Evolutionary conservation across 208 protist species (phyloP).

Genomic region (Herpetomonas tarakana): DNA sequence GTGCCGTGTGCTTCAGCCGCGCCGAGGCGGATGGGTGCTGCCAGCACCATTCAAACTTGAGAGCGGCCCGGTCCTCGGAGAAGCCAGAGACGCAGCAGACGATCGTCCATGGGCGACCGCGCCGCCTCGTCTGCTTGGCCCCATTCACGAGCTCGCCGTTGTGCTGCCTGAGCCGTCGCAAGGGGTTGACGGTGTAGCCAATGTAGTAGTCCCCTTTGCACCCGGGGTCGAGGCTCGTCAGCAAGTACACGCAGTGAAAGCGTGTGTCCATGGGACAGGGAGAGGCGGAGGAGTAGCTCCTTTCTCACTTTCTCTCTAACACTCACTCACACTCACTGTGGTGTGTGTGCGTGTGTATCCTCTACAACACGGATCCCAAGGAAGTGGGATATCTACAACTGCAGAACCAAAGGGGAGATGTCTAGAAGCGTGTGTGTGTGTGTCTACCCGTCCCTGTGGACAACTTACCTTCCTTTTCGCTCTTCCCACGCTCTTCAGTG

Average conservation of each 20-base stretch:
- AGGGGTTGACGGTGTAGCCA: conserved; percentile 93
- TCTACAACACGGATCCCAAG: too few relatives aligned
- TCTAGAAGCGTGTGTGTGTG: too few relatives aligned
- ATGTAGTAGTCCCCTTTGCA: conserved; percentile 84
- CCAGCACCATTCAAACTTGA: conserved; percentile 97
- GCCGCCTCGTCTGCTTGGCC: conserved; percentile 70
- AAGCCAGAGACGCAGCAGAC: conserved; percentile 93
- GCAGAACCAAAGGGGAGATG: too few relatives aligned
- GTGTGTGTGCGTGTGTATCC: conserved; percentile 2
- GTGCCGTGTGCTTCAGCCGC: conserved; percentile 36
- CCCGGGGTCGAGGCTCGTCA: conserved; percentile 69
- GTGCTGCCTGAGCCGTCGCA: conserved; percentile 92
- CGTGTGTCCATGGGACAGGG: conserved; percentile 66
- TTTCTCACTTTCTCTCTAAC: not conserved
- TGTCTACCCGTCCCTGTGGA: too few relatives aligned
- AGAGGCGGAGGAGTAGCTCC: not conserved
- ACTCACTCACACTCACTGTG: not conserved
- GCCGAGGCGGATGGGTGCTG: conserved; percentile 78
- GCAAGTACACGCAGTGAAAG: conserved; percentile 91
- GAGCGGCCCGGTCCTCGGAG: conserved; percentile 76
- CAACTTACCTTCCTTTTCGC: too few relatives aligned
- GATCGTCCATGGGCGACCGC: conserved; percentile 88
- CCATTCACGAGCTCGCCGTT: conserved; percentile 94
- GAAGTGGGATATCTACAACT: too few relatives aligned
- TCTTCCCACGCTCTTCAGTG: too few relatives aligned